Base-by-base conservation (phyloP, 352 stramenopile genomes). In the Lagenidium sp. region DNA sequence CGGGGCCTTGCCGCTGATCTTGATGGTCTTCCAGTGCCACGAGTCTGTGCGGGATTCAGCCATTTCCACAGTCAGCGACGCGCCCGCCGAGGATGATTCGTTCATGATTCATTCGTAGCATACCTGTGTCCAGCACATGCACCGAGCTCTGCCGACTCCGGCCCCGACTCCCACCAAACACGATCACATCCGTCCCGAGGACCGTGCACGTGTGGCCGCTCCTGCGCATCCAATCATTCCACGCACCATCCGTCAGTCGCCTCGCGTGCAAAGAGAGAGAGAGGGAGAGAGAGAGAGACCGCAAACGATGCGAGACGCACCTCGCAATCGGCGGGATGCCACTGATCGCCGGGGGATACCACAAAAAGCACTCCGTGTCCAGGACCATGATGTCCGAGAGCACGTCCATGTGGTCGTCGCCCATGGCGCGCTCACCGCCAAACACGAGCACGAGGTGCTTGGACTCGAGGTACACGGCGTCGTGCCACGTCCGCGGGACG, bases 341-440 rank as follows among this genome's bases (percentile, higher is more conserved):
- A 25, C 58, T 79, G 19, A 95, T 75, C 4, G 80, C 73, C 12
- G 92, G 88, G 16, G 89, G 89, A 54, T 97, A 97, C 91, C 91
- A 96, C 22, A 96, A 51, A 50, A 96, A 94, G 51, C 91, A 96
- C 56, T 97, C 85, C 4, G 82, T 95, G 58, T 98, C 92, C 4
- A 98, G 68, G 31, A 97, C 85, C 83, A 94, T 82, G 25, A 91
- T 78, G 41, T 91, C 78, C 32, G 67, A 88, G 31, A 93, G 62
- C 43, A 84, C 57, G 40, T 89, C 70, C 40, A 89, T 51, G 44
- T 85, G 60, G 42, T 76, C 64, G 50, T 81, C 55, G 50, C 51
- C 59, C 54, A 65, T 36, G 50, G 61, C 44, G 63, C 78, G 75
- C 60, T 98, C 92, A 13, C 92, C 92, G 26, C 92, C 92, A 64